These are phyloP conservation scores for Raffaelea arxii DNA, from an alignment of 2,329 filamentous ascomycete genomes.

Conservation along the genomic window DNA sequence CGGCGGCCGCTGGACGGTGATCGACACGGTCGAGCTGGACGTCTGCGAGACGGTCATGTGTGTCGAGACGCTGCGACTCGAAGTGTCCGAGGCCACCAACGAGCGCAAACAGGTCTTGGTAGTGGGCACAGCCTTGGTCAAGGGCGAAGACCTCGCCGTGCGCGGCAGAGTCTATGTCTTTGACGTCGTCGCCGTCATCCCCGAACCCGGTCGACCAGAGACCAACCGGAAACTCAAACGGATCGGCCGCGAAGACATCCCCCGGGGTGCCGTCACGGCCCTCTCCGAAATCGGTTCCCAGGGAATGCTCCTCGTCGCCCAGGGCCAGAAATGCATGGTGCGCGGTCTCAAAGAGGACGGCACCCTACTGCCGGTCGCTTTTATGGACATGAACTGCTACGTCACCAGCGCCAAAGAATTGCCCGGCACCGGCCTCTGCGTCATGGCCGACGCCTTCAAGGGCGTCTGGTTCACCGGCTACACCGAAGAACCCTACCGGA, in stretches of 20 bases:
- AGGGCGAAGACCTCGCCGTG: conserved; percentile 82
- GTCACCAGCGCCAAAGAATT: conserved; percentile 79
- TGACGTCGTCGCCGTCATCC: conserved; percentile 84
- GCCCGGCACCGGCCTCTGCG: conserved; percentile 70
- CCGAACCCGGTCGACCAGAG: conserved; percentile 75
- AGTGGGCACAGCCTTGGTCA: conserved; percentile 76
- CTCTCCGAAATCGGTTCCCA: conserved; percentile 77
- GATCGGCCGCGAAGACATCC: conserved; percentile 79
- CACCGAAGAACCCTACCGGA: conserved; percentile 91
- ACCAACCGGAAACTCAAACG: conserved; percentile 79
- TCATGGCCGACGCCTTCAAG: conserved; percentile 85
- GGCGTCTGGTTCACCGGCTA: conserved; percentile 96
- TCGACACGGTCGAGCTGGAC: conserved; percentile 68
- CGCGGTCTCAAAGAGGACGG: conserved; percentile 92
- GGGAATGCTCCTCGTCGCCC: conserved; percentile 79
- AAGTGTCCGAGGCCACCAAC: conserved; percentile 84
- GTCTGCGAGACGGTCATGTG: conserved; percentile 69
- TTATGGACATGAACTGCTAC: conserved; percentile 95
- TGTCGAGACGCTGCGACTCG: conserved; percentile 73
- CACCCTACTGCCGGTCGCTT: conserved; percentile 83
- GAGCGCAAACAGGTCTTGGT: conserved; percentile 74
- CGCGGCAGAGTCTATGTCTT: conserved; percentile 83
- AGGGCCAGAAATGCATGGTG: conserved; percentile 97
- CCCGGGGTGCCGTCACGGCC: conserved; percentile 83
- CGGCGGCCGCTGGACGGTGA: conserved; percentile 72